A percentile compares a stretch with the other conserved stretches of the same genome.
Evolutionary conservation across 163 green algal genomes (phyloP).

Genomic region (Scenedesmus sp.): DNA sequence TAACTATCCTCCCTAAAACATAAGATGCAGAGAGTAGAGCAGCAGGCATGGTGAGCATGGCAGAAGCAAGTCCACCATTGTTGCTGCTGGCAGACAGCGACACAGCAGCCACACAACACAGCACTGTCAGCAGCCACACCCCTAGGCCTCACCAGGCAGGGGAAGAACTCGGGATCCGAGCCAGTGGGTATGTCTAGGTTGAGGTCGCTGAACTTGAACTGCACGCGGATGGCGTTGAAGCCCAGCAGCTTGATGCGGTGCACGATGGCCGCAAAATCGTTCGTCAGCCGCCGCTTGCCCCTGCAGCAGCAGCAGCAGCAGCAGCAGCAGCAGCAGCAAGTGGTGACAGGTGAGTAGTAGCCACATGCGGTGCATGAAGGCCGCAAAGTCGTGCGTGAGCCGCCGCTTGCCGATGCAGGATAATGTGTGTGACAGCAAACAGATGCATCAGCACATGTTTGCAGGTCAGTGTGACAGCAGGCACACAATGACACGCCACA

Average conservation of each 20-base stretch:
- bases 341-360: neutral
- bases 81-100: too few species aligned
- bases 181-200: conserved; percentile 34
- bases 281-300: conserved; percentile 53
- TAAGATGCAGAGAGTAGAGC: too few species aligned
- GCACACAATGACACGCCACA: too few species aligned
- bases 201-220: conserved; percentile 61
- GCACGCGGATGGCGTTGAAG: conserved; percentile 73
- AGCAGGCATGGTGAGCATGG: too few species aligned
- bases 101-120: too few species aligned
- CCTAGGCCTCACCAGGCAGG: conserved; percentile 39
- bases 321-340: neutral
- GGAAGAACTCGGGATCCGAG: conserved; percentile 45
- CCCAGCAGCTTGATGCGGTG: conserved; percentile 68
- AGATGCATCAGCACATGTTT: too few species aligned
- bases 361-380: neutral
- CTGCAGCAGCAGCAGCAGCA: neutral
- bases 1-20: too few species aligned
- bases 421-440: too few species aligned
- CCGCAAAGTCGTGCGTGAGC: neutral
- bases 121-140: neutral
- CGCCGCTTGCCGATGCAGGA: too few species aligned
- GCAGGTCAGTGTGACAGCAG: too few species aligned
- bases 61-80: too few species aligned
- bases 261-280: conserved; percentile 64